phyloP scores from a whole-genome alignment of 345 rosid genomes.

The Gossypium sturtianum region DNA sequence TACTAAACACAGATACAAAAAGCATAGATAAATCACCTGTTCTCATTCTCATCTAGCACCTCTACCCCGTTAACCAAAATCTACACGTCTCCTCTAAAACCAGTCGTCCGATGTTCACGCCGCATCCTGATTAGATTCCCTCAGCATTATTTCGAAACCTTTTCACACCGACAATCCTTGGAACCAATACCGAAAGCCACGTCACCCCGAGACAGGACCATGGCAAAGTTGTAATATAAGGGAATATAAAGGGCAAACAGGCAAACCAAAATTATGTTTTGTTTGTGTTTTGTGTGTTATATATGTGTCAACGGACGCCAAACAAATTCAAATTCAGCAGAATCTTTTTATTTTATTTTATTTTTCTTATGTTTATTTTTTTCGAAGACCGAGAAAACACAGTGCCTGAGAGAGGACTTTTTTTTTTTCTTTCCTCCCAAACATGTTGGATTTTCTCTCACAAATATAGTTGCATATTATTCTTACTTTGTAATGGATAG shows the following conservation, averaged over 20 bases:
- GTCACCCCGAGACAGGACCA: background rate
- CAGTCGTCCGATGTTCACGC: background rate
- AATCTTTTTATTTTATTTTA: conserved; percentile 9
- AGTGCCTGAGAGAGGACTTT: background rate
- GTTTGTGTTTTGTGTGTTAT: conserved; percentile 1
- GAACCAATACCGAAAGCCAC: conserved; percentile 12
- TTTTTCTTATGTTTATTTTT: background rate
- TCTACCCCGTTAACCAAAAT: background rate
- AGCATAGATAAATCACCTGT: conserved; percentile 2
- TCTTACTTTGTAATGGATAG: no score
- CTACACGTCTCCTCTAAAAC: background rate
- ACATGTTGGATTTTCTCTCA: no score
- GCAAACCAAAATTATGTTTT: background rate
- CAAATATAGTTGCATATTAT: no score
- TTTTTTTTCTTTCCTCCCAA: background rate
- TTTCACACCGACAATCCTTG: background rate
- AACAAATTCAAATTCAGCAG: conserved; percentile 29
- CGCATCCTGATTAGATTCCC: background rate
- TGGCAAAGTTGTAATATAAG: background rate
- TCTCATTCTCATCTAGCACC: background rate
- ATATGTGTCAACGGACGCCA: conserved; percentile 50
- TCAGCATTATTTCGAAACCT: background rate
- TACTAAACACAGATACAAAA: background rate
- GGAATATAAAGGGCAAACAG: background rate
- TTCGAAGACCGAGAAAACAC: background rate